phyloP scores from a whole-genome alignment of 345 rosid species.

The Citrus reticulata region DNA sequence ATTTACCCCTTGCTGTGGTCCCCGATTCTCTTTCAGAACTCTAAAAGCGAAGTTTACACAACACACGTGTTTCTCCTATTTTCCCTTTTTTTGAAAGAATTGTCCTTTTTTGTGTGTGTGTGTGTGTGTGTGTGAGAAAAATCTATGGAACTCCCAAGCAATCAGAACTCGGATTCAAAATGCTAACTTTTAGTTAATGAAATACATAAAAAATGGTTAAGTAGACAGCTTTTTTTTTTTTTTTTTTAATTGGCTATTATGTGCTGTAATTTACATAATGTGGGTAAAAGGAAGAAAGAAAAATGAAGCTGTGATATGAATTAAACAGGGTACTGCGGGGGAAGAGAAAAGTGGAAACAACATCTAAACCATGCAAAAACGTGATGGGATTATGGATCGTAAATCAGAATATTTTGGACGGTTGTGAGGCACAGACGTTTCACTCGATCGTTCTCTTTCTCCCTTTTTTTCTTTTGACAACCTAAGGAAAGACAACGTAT shows the following conservation, averaged over 20 bases:
- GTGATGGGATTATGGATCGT: neutral
- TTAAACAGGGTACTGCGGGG: neutral
- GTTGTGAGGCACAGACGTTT: neutral
- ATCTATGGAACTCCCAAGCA: no score
- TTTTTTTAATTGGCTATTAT: no score
- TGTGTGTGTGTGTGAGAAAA: no score
- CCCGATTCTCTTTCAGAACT: neutral
- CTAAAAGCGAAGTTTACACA: neutral
- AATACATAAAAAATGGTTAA: no score
- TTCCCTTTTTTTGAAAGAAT: no score
- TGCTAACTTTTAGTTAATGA: no score
- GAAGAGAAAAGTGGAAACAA: neutral
- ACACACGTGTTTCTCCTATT: constrained; percentile 10
- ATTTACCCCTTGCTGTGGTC: neutral
- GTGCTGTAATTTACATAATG: no score
- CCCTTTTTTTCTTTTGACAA: neutral
- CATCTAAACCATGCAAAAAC: neutral
- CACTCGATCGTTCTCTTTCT: neutral
- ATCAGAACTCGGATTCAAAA: no score
- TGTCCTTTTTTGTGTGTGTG: no score
- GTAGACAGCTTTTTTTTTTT: no score
- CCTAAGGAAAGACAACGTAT: neutral
- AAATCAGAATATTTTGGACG: constrained; percentile 12
- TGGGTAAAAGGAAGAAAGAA: no score
- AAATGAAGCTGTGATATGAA: no score